Conservation (phyloP, 2,329 filamentous ascomycete species). For the Gnomoniopsis smithogilvyi region DNA sequence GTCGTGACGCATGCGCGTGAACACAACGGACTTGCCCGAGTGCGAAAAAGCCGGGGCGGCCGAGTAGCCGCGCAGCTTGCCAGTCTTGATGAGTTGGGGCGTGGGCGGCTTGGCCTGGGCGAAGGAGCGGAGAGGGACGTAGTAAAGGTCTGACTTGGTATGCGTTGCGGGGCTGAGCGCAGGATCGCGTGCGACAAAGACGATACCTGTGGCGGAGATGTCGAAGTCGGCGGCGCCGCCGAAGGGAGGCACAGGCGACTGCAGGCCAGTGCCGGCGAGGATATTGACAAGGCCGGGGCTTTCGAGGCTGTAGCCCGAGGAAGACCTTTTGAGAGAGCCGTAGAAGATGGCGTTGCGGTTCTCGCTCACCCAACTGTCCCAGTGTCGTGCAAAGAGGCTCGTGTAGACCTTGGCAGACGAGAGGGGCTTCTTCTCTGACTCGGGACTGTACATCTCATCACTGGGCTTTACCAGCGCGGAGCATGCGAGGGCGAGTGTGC, state of each 20-base stretch:
- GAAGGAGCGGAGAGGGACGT: slow-evolving; percentile 63
- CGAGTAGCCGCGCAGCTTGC: slow-evolving; percentile 61
- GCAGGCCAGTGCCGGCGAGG: slow-evolving; percentile 56
- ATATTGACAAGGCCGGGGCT: slow-evolving; percentile 57
- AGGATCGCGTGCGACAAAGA: slow-evolving; percentile 75
- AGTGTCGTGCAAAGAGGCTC: slow-evolving; percentile 75
- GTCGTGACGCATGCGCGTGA: slow-evolving; percentile 72
- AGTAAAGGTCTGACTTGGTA: slow-evolving; percentile 81
- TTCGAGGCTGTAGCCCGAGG: slow-evolving; percentile 39
- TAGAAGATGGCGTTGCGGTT: slow-evolving; percentile 74
- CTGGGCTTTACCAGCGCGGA: slow-evolving; percentile 65
- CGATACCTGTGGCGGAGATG: slow-evolving; percentile 61
- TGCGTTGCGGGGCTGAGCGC: slow-evolving; percentile 67
- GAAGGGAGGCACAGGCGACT: slow-evolving; percentile 72
- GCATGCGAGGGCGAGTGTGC: slow-evolving; percentile 52
- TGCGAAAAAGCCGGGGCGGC: slow-evolving; percentile 70
- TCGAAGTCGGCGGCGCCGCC: slow-evolving; percentile 81
- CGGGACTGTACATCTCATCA: slow-evolving; percentile 66
- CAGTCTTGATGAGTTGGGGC: slow-evolving; percentile 54
- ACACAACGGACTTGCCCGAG: slow-evolving; percentile 67
- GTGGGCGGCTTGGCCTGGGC: slow-evolving; percentile 45
- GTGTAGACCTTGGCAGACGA: slow-evolving; percentile 71
- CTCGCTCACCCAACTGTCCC: slow-evolving; percentile 72
- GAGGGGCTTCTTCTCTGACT: slow-evolving; percentile 54
- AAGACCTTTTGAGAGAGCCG: slow-evolving; percentile 52